Evolutionary conservation across 2,329 filamentous ascomycete species (phyloP).

Genomic region (Diaporthe nobilis): DNA sequence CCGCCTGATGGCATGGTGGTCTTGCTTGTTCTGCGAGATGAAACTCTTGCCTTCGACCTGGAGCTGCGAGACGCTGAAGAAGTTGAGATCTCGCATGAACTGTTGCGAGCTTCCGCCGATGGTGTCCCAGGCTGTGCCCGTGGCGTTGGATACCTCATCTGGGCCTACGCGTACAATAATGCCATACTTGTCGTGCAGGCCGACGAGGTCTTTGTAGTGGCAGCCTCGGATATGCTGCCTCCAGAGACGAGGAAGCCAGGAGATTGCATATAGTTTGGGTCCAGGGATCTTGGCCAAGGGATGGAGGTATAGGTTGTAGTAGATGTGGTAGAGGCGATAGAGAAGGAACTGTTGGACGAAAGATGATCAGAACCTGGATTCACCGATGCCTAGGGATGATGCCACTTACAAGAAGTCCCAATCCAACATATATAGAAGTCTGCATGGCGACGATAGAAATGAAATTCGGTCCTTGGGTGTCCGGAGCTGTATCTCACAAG

Average conservation of each 20-base stretch:
- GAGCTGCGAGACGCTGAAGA: not conserved
- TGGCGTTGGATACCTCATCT: not conserved
- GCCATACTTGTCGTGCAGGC: not conserved
- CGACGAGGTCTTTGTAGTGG: not conserved
- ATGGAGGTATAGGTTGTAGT: not conserved
- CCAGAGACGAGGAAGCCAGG: not conserved
- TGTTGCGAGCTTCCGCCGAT: not conserved
- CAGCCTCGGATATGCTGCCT: not conserved
- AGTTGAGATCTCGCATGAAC: not conserved
- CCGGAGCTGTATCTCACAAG: not conserved
- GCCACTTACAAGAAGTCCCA: not conserved
- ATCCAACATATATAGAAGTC: not conserved
- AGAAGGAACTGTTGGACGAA: not conserved
- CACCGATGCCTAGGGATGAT: not conserved
- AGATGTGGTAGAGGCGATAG: not conserved
- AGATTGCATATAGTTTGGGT: not conserved
- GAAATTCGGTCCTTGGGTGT: not conserved
- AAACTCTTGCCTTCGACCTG: not conserved
- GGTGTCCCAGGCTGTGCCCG: not conserved
- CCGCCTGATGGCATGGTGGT: not conserved
- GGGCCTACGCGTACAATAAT: not conserved
- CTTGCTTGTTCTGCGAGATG: not conserved
- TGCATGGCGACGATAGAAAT: not conserved
- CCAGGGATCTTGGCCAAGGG: not conserved
- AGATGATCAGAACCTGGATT: not conserved